Conservation (phyloP, 305 asterid genomes). For the Solanum hybrid region DNA sequence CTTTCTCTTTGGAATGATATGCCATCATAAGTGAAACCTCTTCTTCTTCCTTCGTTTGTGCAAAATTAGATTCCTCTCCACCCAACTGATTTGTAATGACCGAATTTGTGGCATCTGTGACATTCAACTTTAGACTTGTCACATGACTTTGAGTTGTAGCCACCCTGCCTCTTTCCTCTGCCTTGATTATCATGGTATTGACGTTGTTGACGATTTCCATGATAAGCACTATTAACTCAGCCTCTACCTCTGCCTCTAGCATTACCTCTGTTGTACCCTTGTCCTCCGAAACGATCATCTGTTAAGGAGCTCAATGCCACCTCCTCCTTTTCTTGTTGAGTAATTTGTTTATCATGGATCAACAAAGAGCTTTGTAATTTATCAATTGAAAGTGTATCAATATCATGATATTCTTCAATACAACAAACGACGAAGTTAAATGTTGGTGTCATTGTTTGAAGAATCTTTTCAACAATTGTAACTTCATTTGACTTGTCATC, state of each 20-base stretch:
- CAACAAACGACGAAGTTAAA: too few species aligned
- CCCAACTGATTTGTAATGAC: too few species aligned
- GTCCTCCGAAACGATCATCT: not conserved
- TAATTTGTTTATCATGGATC: too few species aligned
- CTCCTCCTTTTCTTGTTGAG: not conserved
- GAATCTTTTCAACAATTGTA: too few species aligned
- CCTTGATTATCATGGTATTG: not conserved
- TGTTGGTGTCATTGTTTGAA: too few species aligned
- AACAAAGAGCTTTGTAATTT: not conserved
- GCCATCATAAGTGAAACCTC: not conserved
- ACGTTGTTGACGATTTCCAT: not conserved
- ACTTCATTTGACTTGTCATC: not conserved
- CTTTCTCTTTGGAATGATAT: too few species aligned
- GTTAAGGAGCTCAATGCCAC: not conserved
- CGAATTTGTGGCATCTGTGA: too few species aligned
- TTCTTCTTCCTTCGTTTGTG: too few species aligned
- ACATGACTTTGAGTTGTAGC: not conserved
- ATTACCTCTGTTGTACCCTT: not conserved
- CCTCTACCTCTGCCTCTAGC: not conserved
- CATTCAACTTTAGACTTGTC: not conserved
- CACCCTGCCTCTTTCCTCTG: not conserved
- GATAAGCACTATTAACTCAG: not conserved
- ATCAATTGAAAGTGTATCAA: not conserved
- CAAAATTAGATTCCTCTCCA: too few species aligned
- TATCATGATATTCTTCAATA: not conserved